Percentiles rank a stretch among this genome's conserved stretches.
Conservation (phyloP, 495 filamentous ascomycete genomes). For the Talaromyces proteolyticus region DNA sequence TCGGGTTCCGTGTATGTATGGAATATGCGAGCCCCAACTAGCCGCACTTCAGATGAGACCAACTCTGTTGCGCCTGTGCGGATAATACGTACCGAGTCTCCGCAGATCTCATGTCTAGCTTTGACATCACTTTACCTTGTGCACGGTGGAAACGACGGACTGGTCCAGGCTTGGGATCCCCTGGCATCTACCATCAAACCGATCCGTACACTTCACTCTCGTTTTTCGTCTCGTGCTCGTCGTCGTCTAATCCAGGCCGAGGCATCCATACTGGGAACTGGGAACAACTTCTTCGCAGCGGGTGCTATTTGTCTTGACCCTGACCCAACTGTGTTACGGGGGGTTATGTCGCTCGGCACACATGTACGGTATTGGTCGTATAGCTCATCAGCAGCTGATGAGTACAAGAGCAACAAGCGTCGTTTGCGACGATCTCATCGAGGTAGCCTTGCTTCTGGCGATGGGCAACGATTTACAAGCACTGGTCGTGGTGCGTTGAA, state of each 20-base stretch:
- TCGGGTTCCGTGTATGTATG: conserved; percentile 75
- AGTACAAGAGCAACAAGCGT: conserved; percentile 59
- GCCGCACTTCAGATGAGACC: conserved; percentile 41
- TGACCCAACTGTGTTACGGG: conserved; percentile 84
- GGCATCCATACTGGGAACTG: conserved; percentile 56
- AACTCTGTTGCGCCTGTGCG: conserved; percentile 61
- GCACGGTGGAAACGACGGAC: conserved; percentile 89
- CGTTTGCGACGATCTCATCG: conserved; percentile 53
- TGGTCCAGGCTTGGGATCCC: conserved; percentile 96
- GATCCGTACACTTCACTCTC: conserved; percentile 82
- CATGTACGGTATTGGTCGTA: conserved; percentile 92
- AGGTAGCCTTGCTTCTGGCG: conserved; percentile 48
- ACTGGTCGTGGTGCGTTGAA: conserved; percentile 58
- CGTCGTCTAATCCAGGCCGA: conserved; percentile 68
- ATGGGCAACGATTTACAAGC: conserved; percentile 49
- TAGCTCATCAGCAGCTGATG: conserved; percentile 63
- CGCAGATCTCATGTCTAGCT: conserved; percentile 79
- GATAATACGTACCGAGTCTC: conserved; percentile 86
- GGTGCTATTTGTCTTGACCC: conserved; percentile 83
- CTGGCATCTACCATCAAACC: conserved; percentile 74
- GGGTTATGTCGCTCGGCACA: conserved; percentile 80
- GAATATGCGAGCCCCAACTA: conserved; percentile 66
- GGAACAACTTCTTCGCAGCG: conserved; percentile 75
- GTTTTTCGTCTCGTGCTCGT: conserved; percentile 75
- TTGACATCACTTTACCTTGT: conserved; percentile 83